phyloP scores from a whole-genome alignment of 768 basidiomycete species.

The Lactarius sanguifluus region DNA sequence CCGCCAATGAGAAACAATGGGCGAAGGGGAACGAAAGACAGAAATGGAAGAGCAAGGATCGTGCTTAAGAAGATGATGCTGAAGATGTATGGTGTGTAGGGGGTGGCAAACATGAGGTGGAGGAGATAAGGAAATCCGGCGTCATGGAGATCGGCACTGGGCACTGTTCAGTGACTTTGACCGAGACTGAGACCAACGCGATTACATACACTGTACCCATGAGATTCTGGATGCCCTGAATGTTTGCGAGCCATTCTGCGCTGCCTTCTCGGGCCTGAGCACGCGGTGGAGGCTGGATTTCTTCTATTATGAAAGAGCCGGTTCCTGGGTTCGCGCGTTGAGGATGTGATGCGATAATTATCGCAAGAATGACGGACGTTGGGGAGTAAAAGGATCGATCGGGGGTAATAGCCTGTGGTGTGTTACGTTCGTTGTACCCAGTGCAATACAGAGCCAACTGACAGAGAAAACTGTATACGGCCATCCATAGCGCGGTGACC shows the following conservation, averaged over 20 bases:
- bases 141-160: conserved; percentile 64
- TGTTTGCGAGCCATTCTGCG: conserved; percentile 80
- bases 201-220: conserved; percentile 77
- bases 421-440: conserved; percentile 6
- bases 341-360: conserved; percentile 69
- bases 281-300: conserved; percentile 37
- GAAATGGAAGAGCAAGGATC: conserved; percentile 42
- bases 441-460: conserved; percentile 34
- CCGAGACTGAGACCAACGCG: background rate
- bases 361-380: conserved; percentile 57
- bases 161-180: conserved; percentile 1
- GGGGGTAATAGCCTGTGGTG: conserved; percentile 69
- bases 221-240: conserved; percentile 88
- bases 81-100: conserved; percentile 56
- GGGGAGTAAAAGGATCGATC: conserved; percentile 68
- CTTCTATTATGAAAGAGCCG: conserved; percentile 9
- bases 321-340: conserved; percentile 30
- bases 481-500: conserved; percentile 72
- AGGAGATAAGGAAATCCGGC: conserved; percentile 49
- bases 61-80: conserved; percentile 47
- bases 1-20: conserved; percentile 52
- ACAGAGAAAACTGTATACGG: conserved; percentile 80
- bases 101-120: conserved; percentile 51
- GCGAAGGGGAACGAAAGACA: conserved; percentile 41
- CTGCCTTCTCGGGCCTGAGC: conserved; percentile 56